These are phyloP conservation scores for Metschnikowia cerradonensis DNA, from an alignment of 805 yeast species.

Conservation along the genomic window DNA sequence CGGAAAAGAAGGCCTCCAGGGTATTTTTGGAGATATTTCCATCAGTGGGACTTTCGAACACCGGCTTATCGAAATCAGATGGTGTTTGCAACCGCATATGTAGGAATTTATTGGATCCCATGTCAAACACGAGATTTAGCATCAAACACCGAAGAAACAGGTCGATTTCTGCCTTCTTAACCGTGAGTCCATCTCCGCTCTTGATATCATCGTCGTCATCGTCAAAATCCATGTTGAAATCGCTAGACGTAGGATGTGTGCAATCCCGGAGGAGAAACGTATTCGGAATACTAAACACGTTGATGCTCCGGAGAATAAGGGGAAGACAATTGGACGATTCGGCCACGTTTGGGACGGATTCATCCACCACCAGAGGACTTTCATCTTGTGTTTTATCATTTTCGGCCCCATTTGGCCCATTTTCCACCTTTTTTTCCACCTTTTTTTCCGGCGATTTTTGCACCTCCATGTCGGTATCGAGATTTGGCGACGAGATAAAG, in stretches of 20 bases:
- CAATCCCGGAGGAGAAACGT: conserved; percentile 32
- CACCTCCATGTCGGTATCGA: neutral
- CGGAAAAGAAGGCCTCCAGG: conserved; percentile 18
- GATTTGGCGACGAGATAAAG: neutral
- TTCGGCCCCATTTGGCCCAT: neutral
- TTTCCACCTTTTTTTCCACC: neutral
- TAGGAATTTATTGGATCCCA: conserved; percentile 24
- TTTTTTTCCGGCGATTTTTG: neutral
- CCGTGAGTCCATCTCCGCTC: conserved; percentile 27
- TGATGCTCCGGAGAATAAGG: conserved; percentile 60
- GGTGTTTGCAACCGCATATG: conserved; percentile 14
- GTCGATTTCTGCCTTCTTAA: conserved; percentile 26
- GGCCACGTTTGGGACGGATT: conserved; percentile 7
- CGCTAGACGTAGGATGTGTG: conserved; percentile 17
- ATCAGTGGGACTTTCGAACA: conserved; percentile 11
- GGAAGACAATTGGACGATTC: conserved; percentile 61
- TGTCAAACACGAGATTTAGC: conserved; percentile 38
- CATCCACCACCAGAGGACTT: neutral
- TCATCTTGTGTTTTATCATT: neutral
- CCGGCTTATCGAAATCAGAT: conserved; percentile 6
- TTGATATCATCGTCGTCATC: conserved; percentile 35
- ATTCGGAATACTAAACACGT: conserved; percentile 59
- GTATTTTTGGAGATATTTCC: conserved; percentile 17
- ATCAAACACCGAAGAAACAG: conserved; percentile 38
- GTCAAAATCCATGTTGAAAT: conserved; percentile 32